Evolutionary conservation across 2,329 filamentous ascomycete genomes (phyloP), one percentile per base, ranked within the genome.

Genomic region (Colletotrichum cuscutae): DNA sequence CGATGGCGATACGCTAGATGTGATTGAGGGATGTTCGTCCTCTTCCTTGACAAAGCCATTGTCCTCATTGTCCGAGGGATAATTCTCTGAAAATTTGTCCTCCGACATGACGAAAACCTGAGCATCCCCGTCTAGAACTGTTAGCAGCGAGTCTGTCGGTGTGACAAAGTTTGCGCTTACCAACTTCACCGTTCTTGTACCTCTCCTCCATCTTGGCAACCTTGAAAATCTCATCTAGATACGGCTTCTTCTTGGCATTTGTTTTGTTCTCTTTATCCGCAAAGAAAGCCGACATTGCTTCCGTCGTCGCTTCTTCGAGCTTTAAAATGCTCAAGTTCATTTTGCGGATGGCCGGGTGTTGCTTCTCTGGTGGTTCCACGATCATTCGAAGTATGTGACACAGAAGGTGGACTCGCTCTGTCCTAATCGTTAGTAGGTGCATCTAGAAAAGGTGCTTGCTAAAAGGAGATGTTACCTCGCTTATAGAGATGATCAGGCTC

Each of bases 401-500:
- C 4, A 92, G 81, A 1, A 92, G 82, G 73, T 87, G 82, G 12
- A 92, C 86, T 19, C 90, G 87, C 76, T 92, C 90, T 92, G 3
- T 53, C n/a, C 22, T 28, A 19, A 28, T n/a, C 26, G 61, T 77
- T 65, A 78, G 75, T 65, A 58, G 15, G 8, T 42, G 15, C 49
- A 28, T 32, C 7, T 24, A 2, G 37, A 49, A 26, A 26, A 19
- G 13, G 26, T 15, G 13, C 56, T 59, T 22, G 67, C 53, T 72
- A 65, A 26, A 24, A 35, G 19, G 19, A 24, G 2, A 42, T 77
- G 84, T 77, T 81, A 93, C 92, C 91, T 77, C 87, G 84, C 79
- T 92, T 94, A 76, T 89, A 89, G 60, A 94, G 83, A 81, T 95
- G 93, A 77, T 95, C 93, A 1, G 93, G 93, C 80, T 95, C 93